Evolutionary conservation across 345 rosid species (phyloP), one percentile per base, ranked within the genome.

Genomic region (Combretum micranthum): DNA sequence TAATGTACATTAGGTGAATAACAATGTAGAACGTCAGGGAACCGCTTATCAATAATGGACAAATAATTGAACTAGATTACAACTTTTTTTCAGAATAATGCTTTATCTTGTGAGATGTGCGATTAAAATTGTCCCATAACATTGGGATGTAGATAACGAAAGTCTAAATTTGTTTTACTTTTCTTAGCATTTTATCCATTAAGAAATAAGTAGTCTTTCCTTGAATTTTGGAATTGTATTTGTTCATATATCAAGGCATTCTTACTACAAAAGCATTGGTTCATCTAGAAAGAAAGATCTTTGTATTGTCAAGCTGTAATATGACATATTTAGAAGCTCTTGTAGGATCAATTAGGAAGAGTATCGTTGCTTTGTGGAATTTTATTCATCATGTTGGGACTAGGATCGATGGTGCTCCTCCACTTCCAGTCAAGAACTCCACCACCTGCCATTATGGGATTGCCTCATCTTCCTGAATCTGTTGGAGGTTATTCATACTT

Each of bases 281-380:
- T 49, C 8, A 9, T 3, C 2, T n/a, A 0, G n/a, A 4, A 17
- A 11, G 21, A 21, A 52, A 23, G 1, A 9, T 52, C 21, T 49
- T 22, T 15, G 23, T 10, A 25, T 3, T 12, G 15, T 12, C 42
- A 22, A 15, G n/a, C 15, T 22, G n/a, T 52, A 23, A n/a, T 23
- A 21, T 17, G 2, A 23, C 39, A 32, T 32, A 4, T 32, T 32
- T 32, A 32, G 9, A 32, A 15, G 60, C 18, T 32, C 37, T 67
- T 78, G 64, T 70, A 79, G 98, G 93, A 92, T 70, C 98, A 92
- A 81, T 52, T 92, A 80, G 95, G 79, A 56, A 92, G 98, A 77
- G 96, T 92, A 39, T 77, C 95, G 42, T 65, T 92, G 59, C 88
- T 92, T 63, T 92, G 84, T 14, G 90, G 90, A 44, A 81, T 92